Evolutionary conservation across 805 yeast species (phyloP).

Genomic region (Lipomyces oligophaga): DNA sequence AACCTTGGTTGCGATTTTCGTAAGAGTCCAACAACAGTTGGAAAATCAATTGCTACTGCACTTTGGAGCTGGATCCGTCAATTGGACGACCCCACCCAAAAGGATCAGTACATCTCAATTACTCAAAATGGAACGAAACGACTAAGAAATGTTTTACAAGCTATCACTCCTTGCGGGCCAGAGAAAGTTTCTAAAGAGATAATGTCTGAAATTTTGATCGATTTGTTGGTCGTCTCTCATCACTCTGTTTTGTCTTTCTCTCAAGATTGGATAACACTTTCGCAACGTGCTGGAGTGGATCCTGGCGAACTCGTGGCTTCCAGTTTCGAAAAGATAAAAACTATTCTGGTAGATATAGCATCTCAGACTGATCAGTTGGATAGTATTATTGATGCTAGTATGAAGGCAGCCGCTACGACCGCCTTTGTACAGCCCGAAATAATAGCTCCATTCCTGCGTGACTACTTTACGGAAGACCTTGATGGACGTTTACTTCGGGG

Average conservation of each 20-base stretch:
- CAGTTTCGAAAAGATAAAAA: conserved; percentile 33
- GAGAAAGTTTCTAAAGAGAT: conserved; percentile 34
- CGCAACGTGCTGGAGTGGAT: conserved; percentile 56
- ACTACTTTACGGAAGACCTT: conserved; percentile 46
- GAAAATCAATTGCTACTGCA: conserved; percentile 46
- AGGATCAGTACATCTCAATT: conserved; percentile 26
- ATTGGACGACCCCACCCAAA: conserved; percentile 19
- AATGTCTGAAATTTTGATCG: conserved; percentile 35
- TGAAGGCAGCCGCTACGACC: conserved; percentile 40
- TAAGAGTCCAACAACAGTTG: conserved; percentile 41
- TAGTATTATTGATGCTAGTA: conserved; percentile 30
- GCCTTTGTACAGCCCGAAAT: conserved; percentile 56
- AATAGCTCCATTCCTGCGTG: conserved; percentile 50
- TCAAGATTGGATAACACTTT: conserved; percentile 76
- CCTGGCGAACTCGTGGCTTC: conserved; percentile 54
- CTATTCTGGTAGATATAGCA: conserved; percentile 31
- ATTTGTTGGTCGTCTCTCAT: conserved; percentile 47
- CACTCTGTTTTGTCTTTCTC: conserved; percentile 40
- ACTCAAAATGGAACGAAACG: conserved; percentile 23
- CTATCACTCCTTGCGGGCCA: conserved; percentile 30
- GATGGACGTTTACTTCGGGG: conserved; percentile 38
- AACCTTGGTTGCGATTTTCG: conserved; percentile 35
- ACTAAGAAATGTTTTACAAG: conserved; percentile 25
- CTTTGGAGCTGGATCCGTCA: conserved; percentile 36
- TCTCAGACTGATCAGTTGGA: conserved; percentile 32